Evolutionary conservation across 768 basidiomycete species (phyloP).

Genomic region (Naganishia friedmannii): DNA sequence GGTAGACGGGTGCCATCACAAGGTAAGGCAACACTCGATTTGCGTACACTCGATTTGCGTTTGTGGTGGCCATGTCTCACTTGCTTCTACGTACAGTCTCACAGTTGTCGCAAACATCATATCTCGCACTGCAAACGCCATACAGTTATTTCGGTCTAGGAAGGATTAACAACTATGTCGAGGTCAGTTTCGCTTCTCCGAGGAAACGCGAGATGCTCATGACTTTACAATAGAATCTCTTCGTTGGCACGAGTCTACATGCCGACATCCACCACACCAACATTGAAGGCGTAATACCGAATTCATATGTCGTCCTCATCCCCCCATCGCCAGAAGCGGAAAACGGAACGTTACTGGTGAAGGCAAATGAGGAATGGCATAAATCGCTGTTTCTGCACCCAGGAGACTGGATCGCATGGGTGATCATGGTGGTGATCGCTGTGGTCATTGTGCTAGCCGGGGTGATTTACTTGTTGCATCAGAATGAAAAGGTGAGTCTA

Average conservation of each 20-base stretch:
- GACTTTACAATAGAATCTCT: slow-evolving; percentile 62
- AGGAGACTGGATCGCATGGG: slow-evolving; percentile 97
- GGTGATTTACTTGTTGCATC: slow-evolving; percentile 80
- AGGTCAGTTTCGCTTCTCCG: slow-evolving; percentile 53
- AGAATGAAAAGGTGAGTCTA: slow-evolving; percentile 82
- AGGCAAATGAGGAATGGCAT: slow-evolving; percentile 61
- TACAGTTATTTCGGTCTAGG: slow-evolving; percentile 96
- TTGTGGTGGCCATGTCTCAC: slow-evolving; percentile 21
- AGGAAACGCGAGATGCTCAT: not conserved
- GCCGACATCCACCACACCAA: slow-evolving; percentile 71
- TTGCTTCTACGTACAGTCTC: slow-evolving; percentile 61
- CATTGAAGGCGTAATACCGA: slow-evolving; percentile 96
- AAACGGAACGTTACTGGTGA: slow-evolving; percentile 51
- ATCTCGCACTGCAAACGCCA: slow-evolving; percentile 83
- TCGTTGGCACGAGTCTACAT: slow-evolving; percentile 85
- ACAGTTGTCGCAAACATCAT: slow-evolving; percentile 88
- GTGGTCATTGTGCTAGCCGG: slow-evolving; percentile 70
- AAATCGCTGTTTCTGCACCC: slow-evolving; percentile 85
- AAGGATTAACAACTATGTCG: slow-evolving; percentile 98
- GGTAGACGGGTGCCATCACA: slow-evolving; percentile 86
- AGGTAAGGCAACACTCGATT: slow-evolving; percentile 55
- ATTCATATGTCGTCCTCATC: slow-evolving; percentile 92
- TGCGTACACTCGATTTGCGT: slow-evolving; percentile 1
- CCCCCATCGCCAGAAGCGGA: slow-evolving; percentile 61
- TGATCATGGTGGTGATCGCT: slow-evolving; percentile 78